phyloP scores from a whole-genome alignment of 2,329 filamentous ascomycete species.

The Exserohilum turcica region DNA sequence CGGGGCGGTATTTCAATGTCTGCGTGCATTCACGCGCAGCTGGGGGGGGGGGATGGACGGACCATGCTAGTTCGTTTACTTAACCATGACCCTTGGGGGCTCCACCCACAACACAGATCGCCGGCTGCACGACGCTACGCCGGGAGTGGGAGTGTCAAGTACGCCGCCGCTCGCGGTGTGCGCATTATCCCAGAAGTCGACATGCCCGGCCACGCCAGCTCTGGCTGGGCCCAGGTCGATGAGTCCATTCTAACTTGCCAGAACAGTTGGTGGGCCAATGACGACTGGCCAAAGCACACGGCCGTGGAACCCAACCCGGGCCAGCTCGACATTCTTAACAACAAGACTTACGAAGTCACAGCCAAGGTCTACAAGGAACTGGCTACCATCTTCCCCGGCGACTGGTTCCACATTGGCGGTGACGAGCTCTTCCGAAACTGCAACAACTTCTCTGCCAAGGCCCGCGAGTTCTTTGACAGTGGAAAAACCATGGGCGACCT shows the following conservation, averaged over 20 bases:
- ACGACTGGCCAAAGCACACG: conserved; percentile 60
- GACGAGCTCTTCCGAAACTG: conserved; percentile 62
- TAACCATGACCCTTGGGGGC: background rate
- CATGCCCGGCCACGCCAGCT: conserved; percentile 64
- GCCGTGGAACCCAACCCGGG: conserved; percentile 63
- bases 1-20: conserved; percentile 34
- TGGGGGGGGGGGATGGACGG: conserved; percentile 25
- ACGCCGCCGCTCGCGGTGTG: conserved; percentile 61
- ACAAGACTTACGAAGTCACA: conserved; percentile 61
- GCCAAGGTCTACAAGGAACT: conserved; percentile 61
- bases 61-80: conserved; percentile 15
- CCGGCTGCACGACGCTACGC: conserved; percentile 48
- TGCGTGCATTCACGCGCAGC: conserved; percentile 8
- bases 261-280: conserved; percentile 66
- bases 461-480: conserved; percentile 57
- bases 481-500: conserved; percentile 60
- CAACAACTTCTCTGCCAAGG: conserved; percentile 61
- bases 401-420: conserved; percentile 62
- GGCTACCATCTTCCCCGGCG: conserved; percentile 56
- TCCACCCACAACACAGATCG: conserved; percentile 6
- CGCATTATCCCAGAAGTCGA: conserved; percentile 66
- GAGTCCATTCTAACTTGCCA: conserved; percentile 61
- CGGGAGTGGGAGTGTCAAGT: too few species aligned
- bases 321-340: conserved; percentile 61
- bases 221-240: conserved; percentile 63